Conservation (phyloP, 345 rosid genomes). For the Pseudoturritis turrita region DNA sequence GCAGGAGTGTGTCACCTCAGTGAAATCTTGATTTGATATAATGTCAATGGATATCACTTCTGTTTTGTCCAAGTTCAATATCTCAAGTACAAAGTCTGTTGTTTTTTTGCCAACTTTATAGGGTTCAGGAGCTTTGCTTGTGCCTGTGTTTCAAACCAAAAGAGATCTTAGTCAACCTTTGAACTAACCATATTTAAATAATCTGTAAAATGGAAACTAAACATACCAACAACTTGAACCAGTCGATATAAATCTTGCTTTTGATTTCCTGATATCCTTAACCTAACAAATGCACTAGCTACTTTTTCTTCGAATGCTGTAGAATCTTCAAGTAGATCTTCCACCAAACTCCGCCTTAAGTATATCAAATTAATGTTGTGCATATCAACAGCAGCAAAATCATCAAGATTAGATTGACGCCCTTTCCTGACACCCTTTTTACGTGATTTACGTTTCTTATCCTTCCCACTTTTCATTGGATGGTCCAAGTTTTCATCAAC, state of each 20-base stretch:
- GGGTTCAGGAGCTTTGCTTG: slow-evolving; percentile 72
- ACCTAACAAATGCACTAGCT: slow-evolving; percentile 83
- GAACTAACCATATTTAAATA: not conserved
- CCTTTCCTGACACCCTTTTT: slow-evolving; percentile 73
- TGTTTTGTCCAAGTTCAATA: slow-evolving; percentile 86
- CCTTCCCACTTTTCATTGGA: slow-evolving; percentile 51
- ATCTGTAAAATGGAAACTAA: slow-evolving; percentile 9
- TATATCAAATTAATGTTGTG: slow-evolving; percentile 85
- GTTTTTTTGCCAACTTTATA: slow-evolving; percentile 89
- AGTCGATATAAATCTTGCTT: slow-evolving; percentile 98
- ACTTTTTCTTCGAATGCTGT: slow-evolving; percentile 79
- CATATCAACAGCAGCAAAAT: slow-evolving; percentile 89
- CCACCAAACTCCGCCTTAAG: slow-evolving; percentile 83
- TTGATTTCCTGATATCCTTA: slow-evolving; percentile 90
- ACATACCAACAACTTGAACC: slow-evolving; percentile 88
- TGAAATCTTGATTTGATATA: slow-evolving; percentile 96
- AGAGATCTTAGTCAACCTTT: slow-evolving; percentile 11
- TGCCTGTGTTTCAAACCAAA: slow-evolving; percentile 49
- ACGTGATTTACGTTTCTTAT: slow-evolving; percentile 69
- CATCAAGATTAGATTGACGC: slow-evolving; percentile 79
- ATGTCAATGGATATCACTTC: slow-evolving; percentile 84
- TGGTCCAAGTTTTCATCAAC: slow-evolving; percentile 68
- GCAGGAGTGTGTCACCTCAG: slow-evolving; percentile 60
- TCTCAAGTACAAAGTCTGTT: slow-evolving; percentile 69
- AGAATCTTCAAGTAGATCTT: slow-evolving; percentile 74